phyloP scores from a whole-genome alignment of 805 yeast species.

The Millerozyma miso region DNA sequence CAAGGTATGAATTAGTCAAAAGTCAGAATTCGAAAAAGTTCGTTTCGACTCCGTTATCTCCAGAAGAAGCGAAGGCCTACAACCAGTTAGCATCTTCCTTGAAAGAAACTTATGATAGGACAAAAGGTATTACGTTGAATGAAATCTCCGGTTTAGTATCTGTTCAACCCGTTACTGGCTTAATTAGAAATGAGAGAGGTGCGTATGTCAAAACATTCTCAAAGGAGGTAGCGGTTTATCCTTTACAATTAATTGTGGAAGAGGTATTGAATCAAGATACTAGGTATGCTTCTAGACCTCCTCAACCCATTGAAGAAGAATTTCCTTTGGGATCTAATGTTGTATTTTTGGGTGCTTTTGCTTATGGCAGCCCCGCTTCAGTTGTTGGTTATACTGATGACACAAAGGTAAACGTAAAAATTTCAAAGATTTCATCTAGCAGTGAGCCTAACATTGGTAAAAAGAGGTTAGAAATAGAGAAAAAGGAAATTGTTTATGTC shows the following conservation, averaged over 20 bases:
- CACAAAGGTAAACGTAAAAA: conserved; percentile 47
- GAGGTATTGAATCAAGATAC: conserved; percentile 67
- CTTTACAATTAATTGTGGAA: conserved; percentile 80
- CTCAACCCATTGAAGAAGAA: conserved; percentile 76
- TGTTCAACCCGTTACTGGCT: conserved; percentile 75
- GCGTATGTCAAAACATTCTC: conserved; percentile 73
- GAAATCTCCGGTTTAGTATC: conserved; percentile 55
- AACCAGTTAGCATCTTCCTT: conserved; percentile 31
- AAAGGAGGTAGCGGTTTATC: conserved; percentile 50
- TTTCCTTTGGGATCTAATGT: conserved; percentile 71
- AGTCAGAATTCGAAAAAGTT: conserved; percentile 18
- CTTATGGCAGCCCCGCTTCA: conserved; percentile 77
- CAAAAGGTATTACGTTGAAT: conserved; percentile 61
- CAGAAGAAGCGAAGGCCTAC: conserved; percentile 48
- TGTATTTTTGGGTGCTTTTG: conserved; percentile 78
- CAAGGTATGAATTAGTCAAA: conserved; percentile 42
- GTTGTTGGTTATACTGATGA: conserved; percentile 55
- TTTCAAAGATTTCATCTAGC: conserved; percentile 31
- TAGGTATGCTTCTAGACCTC: conserved; percentile 67
- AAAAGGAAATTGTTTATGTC: conserved; percentile 50
- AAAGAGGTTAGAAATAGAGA: conserved; percentile 55
- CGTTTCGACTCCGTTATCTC: conserved; percentile 31
- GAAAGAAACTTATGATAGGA: conserved; percentile 43
- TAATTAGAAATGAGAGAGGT: conserved; percentile 64
- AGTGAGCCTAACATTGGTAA: conserved; percentile 67